Conservation (phyloP, 768 basidiomycete genomes). For the Tricholomella constricta region DNA sequence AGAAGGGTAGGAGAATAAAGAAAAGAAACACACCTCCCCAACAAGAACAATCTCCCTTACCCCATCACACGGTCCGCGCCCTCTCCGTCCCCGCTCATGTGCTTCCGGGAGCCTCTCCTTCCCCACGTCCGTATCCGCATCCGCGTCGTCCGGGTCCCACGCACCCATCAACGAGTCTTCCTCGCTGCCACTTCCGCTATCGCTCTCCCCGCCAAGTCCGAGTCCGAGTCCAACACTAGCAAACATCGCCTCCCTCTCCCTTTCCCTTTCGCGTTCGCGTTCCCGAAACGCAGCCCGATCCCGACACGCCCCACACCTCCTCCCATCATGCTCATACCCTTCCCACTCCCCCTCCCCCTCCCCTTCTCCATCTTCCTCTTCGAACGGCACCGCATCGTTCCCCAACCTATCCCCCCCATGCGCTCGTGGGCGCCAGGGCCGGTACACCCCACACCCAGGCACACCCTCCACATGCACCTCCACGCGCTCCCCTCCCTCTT, state of each 20-base stretch:
- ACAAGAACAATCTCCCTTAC: slow-evolving; percentile 7
- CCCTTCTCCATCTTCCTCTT: not conserved
- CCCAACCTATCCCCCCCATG: not conserved
- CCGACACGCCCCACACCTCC: not conserved
- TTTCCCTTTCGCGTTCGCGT: not conserved
- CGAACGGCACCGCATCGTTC: not conserved
- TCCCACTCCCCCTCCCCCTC: not conserved
- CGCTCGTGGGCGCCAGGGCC: not conserved
- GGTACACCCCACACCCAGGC: not conserved
- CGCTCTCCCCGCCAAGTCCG: not conserved
- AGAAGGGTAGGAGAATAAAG: not conserved
- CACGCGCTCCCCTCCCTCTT: not conserved
- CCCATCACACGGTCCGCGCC: slow-evolving; percentile 5
- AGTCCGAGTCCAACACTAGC: not conserved
- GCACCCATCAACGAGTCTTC: slow-evolving; percentile 7
- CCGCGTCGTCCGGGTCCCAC: too few relatives aligned
- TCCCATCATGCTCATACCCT: slow-evolving; percentile 5
- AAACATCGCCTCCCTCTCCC: not conserved
- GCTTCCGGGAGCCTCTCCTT: not conserved
- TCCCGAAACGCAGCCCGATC: not conserved
- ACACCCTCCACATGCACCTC: not conserved
- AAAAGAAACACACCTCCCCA: slow-evolving; percentile 4
- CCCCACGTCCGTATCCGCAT: too few relatives aligned
- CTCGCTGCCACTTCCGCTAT: not conserved
- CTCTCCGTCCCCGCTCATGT: slow-evolving; percentile 1